phyloP scores from a whole-genome alignment of 2,329 filamentous ascomycete species.

The Aspergillus sergii region DNA sequence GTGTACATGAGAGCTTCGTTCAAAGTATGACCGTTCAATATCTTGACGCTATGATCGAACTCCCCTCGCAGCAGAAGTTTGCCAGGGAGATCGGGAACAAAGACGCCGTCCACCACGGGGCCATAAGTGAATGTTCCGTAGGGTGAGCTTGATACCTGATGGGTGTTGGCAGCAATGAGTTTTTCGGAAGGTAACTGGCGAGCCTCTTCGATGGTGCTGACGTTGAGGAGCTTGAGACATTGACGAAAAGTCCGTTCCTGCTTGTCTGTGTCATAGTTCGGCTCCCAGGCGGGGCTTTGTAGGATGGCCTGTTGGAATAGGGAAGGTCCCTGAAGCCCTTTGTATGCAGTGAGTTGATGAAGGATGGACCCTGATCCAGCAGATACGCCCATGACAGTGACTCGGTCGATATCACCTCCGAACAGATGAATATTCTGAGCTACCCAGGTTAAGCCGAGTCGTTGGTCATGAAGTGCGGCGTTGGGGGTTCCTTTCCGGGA shows the following conservation, averaged over 20 bases:
- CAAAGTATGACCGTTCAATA: constrained; percentile 51
- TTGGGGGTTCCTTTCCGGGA: constrained; percentile 49
- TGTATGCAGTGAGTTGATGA: constrained; percentile 57
- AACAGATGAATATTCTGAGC: constrained; percentile 57
- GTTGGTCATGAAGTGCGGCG: constrained; percentile 56
- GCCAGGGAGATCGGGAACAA: constrained; percentile 51
- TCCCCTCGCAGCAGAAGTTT: constrained; percentile 39
- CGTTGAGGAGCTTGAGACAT: constrained; percentile 47
- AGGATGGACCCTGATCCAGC: constrained; percentile 58
- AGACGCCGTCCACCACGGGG: constrained; percentile 54
- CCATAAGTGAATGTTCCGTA: constrained; percentile 50
- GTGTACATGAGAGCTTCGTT: constrained; percentile 49
- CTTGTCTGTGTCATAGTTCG: constrained; percentile 30
- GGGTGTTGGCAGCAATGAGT: constrained; percentile 48
- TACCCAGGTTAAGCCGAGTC: constrained; percentile 61
- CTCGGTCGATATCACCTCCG: constrained; percentile 54
- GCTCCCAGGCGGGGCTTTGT: constrained; percentile 47
- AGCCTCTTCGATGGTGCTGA: constrained; percentile 48
- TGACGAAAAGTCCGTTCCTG: constrained; percentile 44
- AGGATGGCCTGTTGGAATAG: constrained; percentile 45
- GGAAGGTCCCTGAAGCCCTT: constrained; percentile 45
- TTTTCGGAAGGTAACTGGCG: constrained; percentile 42
- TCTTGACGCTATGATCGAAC: constrained; percentile 43
- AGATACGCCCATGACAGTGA: constrained; percentile 50
- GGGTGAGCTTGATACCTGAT: constrained; percentile 41